Evolutionary conservation across 163 green algal genomes (phyloP).

Genomic region (Chlorella variabilis): DNA sequence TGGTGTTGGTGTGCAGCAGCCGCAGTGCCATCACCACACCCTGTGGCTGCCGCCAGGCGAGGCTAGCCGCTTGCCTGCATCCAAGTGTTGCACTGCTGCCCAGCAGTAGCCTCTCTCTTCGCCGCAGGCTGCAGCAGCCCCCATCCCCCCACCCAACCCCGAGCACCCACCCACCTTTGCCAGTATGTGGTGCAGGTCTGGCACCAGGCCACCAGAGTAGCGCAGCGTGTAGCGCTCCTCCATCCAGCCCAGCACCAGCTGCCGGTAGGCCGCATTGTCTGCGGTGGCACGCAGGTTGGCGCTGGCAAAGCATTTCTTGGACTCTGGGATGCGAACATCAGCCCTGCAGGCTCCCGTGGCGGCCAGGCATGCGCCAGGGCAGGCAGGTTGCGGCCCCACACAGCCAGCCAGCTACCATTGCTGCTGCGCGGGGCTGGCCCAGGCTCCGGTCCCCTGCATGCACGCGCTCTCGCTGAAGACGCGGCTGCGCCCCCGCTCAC

Average conservation of each 20-base stretch:
- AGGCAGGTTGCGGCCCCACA: neutral
- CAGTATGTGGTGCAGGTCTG: conserved; percentile 91
- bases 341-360: neutral
- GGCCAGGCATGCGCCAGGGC: neutral
- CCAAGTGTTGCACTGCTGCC: no score
- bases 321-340: conserved; percentile 41
- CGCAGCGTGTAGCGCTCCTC: conserved; percentile 68
- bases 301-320: conserved; percentile 72
- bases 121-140: no score
- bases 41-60: no score
- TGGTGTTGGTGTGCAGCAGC: no score
- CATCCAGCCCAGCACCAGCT: conserved; percentile 78
- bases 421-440: neutral
- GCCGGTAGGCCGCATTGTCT: conserved; percentile 61
- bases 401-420: neutral
- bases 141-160: neutral
- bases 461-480: no score
- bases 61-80: no score
- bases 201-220: conserved; percentile 89
- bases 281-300: conserved; percentile 73
- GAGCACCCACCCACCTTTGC: conserved; percentile 63
- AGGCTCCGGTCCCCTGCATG: no score
- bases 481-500: neutral
- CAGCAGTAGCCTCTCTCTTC: no score
- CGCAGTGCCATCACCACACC: no score